Evolutionary conservation across 1,284 basidiomycete species (phyloP), one percentile per base, ranked within the genome.

Genomic region (Papiliotrema laurentii): DNA sequence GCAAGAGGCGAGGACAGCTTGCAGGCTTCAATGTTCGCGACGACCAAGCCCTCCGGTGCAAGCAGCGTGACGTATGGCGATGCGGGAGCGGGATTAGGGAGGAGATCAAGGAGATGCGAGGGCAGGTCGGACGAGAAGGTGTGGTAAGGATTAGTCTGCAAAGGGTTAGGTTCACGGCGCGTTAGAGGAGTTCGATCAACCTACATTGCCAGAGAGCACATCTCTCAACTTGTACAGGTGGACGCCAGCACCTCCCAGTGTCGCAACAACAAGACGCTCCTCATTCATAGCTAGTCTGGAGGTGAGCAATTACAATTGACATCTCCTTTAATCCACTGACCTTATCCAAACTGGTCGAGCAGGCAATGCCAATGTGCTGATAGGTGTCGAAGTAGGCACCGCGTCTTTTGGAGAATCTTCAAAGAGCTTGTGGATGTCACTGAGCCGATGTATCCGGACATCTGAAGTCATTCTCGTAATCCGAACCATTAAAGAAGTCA

Each of bases 81-180:
- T 0, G 58, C 40, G 0, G 42, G 42, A 1, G 73, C 72, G 3
- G 77, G 77, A 50, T 78, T 79, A 9, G 78, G 74, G 0, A 72
- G 58, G n/a, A 78, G 61, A 47, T 66, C 73, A 38, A 66, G 55
- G 22, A 68, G 64, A 28, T 49, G 62, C 42, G 45, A 51, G 22
- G 66, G 72, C 52, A 70, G 68, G 43, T 58, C 54, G 27, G 56
- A 35, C n/a, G 51, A 61, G 54, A 66, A 60, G 43, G 63, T 54
- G 30, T 63, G 51, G 45, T 65, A 66, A n/a, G 70, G 61, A 5
- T 55, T 34, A n/a, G 69, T 60, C 63, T 69, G 49, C 11, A 36
- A 37, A 13, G 47, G 26, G 35, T 54, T 18, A 55, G 48, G 37
- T 31, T 6, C 37, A 16, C 22, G 28, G 26, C 11, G 16, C 4